Evolutionary conservation across 2,329 filamentous ascomycete species (phyloP).

Genomic region (Didymella exigua): DNA sequence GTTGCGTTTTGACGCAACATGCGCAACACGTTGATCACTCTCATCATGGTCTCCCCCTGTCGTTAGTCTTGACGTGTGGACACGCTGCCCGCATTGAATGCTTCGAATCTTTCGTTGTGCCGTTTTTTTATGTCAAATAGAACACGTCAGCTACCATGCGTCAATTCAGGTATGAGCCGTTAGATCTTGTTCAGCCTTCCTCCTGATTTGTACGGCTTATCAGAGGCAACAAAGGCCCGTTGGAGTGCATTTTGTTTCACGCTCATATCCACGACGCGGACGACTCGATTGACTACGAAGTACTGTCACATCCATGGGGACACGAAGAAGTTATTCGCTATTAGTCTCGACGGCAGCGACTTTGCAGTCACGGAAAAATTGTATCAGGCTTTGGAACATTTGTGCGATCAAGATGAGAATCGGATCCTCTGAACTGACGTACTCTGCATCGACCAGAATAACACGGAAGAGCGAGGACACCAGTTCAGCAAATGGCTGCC

Average conservation of each 20-base stretch:
- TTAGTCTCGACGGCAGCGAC: constrained; percentile 12
- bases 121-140: background rate
- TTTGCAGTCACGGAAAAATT: constrained; percentile 21
- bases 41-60: no score
- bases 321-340: background rate
- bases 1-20: no score
- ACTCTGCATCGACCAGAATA: constrained; percentile 35
- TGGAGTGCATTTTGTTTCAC: constrained; percentile 4
- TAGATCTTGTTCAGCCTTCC: background rate
- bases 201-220: constrained; percentile 1
- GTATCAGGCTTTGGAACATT: constrained; percentile 13
- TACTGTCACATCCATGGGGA: constrained; percentile 32
- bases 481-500: constrained; percentile 34
- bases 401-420: constrained; percentile 16
- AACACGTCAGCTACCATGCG: background rate
- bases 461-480: constrained; percentile 28
- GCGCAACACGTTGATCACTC: no score
- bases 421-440: constrained; percentile 37
- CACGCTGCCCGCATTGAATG: background rate
- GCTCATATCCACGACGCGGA: background rate
- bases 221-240: background rate
- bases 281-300: constrained; percentile 18
- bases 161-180: background rate
- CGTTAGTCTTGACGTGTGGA: background rate
- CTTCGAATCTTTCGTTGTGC: background rate